These are phyloP conservation scores for Cutaneotrichosporon daszewskae DNA, from an alignment of 1,284 basidiomycete species.

Conservation along the genomic window DNA sequence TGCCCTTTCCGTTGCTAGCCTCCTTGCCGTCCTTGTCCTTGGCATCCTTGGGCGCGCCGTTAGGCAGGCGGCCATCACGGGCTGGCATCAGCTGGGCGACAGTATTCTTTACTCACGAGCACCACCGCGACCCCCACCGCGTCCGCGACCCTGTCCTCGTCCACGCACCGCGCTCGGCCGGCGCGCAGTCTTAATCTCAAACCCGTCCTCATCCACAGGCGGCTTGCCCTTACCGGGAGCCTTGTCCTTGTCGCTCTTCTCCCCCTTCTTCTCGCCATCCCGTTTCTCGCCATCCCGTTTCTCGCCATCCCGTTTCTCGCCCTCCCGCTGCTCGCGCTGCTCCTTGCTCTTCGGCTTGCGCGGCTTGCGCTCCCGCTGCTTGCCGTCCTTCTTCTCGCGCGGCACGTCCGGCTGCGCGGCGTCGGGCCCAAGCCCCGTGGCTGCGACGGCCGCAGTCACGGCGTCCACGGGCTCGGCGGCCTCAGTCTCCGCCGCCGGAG, in stretches of 20 bases:
- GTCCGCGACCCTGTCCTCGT: slow-evolving; percentile 9
- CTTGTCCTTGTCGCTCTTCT: no score
- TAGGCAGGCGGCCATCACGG: slow-evolving; percentile 7
- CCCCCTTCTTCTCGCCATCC: slow-evolving; percentile 2
- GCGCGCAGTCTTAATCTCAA: slow-evolving; percentile 29
- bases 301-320: neutral
- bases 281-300: neutral
- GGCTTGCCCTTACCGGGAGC: slow-evolving; percentile 10
- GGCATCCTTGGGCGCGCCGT: slow-evolving; percentile 1
- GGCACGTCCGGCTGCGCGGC: neutral
- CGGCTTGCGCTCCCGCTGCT: slow-evolving; percentile 6
- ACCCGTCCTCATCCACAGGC: slow-evolving; percentile 39
- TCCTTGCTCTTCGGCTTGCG: slow-evolving; percentile 3
- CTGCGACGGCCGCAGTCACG: neutral
- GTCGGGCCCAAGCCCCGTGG: neutral
- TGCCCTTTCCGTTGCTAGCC: slow-evolving; percentile 2
- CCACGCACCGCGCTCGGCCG: slow-evolving; percentile 11
- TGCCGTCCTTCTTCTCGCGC: neutral
- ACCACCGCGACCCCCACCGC: slow-evolving; percentile 9
- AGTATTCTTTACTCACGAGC: slow-evolving; percentile 7
- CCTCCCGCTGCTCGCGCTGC: neutral
- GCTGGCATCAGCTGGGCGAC: slow-evolving; percentile 5
- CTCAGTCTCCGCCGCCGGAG: neutral
- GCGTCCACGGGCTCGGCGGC: neutral
- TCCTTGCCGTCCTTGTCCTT: slow-evolving; percentile 2